phyloP scores from a whole-genome alignment of 345 rosid species.

The Citrus glauca region DNA sequence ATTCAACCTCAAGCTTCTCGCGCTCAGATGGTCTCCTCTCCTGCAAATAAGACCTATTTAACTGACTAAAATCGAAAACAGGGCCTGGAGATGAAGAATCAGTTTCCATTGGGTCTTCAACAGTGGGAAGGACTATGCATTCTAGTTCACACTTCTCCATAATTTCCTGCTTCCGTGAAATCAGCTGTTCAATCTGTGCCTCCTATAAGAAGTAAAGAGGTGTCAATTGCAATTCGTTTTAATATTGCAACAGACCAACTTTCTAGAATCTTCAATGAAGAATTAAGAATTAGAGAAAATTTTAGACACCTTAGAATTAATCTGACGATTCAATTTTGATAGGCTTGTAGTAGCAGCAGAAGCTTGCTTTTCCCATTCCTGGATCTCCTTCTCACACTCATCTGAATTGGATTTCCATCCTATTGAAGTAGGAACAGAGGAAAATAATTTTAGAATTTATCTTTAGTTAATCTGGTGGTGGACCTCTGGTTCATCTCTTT shows the following conservation, averaged over 20 bases:
- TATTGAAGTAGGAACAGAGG: slow-evolving; percentile 27
- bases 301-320: slow-evolving; percentile 62
- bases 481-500: not conserved
- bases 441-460: not conserved
- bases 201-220: slow-evolving; percentile 48
- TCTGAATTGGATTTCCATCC: slow-evolving; percentile 89
- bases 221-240: slow-evolving; percentile 2
- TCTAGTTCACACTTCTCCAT: slow-evolving; percentile 85
- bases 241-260: not conserved
- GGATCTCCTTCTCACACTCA: slow-evolving; percentile 83
- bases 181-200: slow-evolving; percentile 67
- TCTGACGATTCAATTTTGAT: slow-evolving; percentile 75
- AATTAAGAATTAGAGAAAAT: not conserved
- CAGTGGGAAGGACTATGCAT: slow-evolving; percentile 63
- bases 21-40: slow-evolving; percentile 70
- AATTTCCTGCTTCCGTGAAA: slow-evolving; percentile 65
- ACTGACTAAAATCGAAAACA: slow-evolving; percentile 70
- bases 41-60: slow-evolving; percentile 71
- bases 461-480: not conserved
- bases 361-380: slow-evolving; percentile 83
- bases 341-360: slow-evolving; percentile 77
- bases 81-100: slow-evolving; percentile 55
- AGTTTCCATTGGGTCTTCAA: slow-evolving; percentile 70
- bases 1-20: slow-evolving; percentile 72
- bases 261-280: slow-evolving; percentile 5